Percentiles rank a stretch among this genome's conserved stretches.
phyloP scores from a whole-genome alignment of 768 basidiomycete genomes.

The Tulasnella sp. region DNA sequence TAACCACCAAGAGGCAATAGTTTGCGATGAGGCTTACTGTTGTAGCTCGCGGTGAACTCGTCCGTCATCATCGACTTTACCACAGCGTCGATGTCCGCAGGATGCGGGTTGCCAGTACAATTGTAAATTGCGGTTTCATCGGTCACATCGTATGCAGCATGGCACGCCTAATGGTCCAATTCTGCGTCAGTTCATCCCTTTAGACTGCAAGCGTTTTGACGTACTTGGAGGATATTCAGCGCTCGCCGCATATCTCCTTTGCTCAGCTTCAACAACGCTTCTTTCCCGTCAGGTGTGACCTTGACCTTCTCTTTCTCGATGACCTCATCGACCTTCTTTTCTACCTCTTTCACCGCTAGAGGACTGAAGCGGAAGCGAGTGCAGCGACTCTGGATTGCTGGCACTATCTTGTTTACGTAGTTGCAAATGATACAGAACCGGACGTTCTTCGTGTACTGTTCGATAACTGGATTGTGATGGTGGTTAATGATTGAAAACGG shows the following conservation, averaged over 20 bases:
- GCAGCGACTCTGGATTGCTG: slow-evolving; percentile 98
- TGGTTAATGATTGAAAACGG: no score
- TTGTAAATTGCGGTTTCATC: slow-evolving; percentile 93
- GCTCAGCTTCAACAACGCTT: slow-evolving; percentile 89
- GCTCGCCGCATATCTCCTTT: slow-evolving; percentile 98
- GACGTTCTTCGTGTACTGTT: slow-evolving; percentile 98
- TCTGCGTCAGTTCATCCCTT: not conserved
- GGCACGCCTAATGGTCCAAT: slow-evolving; percentile 66
- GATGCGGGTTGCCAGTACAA: slow-evolving; percentile 96
- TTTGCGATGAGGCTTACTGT: slow-evolving; percentile 53
- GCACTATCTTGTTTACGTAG: slow-evolving; percentile 98
- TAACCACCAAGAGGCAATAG: not conserved
- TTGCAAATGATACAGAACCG: slow-evolving; percentile 99
- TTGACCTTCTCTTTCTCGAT: slow-evolving; percentile 88
- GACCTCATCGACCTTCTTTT: slow-evolving; percentile 76
- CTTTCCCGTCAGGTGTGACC: slow-evolving; percentile 80
- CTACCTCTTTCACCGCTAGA: slow-evolving; percentile 79
- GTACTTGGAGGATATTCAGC: slow-evolving; percentile 84
- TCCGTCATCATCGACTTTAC: slow-evolving; percentile 95
- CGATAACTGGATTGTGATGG: slow-evolving; percentile 63
- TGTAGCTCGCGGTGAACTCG: slow-evolving; percentile 90
- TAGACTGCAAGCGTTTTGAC: slow-evolving; percentile 5
- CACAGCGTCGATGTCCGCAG: slow-evolving; percentile 89
- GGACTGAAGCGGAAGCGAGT: slow-evolving; percentile 98
- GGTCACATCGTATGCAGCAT: slow-evolving; percentile 89